These are phyloP conservation scores for Entomortierella beljakovae DNA, from an alignment of 192 early-diverging fungal species.

Conservation along the genomic window DNA sequence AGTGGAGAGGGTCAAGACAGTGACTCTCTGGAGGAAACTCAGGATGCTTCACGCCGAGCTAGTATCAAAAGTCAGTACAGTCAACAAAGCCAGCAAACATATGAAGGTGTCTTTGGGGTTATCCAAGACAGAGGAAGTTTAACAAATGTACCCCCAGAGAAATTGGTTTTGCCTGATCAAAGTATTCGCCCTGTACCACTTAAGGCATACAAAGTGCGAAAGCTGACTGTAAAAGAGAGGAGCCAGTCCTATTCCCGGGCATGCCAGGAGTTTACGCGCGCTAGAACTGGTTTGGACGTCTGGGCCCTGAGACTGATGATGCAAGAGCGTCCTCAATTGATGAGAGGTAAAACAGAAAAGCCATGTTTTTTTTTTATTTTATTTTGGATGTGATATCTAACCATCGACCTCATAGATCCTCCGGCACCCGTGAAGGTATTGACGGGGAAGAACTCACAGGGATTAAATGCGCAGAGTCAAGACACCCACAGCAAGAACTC, in stretches of 20 bases:
- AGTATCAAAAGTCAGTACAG: conserved; percentile 19
- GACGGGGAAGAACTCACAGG: conserved; percentile 15
- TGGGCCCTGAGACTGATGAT: conserved; percentile 43
- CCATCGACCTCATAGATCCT: conserved; percentile 21
- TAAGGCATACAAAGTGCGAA: conserved; percentile 36
- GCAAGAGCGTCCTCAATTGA: conserved; percentile 41
- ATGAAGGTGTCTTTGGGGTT: conserved; percentile 26
- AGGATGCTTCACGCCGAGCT: conserved; percentile 8
- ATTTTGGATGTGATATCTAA: too few relatives aligned
- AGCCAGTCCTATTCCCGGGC: conserved; percentile 28
- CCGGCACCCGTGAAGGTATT: conserved; percentile 37
- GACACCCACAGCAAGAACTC: conserved; percentile 7
- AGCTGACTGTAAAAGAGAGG: conserved; percentile 26
- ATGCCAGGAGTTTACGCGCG: conserved; percentile 34
- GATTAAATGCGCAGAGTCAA: not conserved
- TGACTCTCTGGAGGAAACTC: not conserved
- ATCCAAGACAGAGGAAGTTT: conserved; percentile 18
- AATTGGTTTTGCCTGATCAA: conserved; percentile 37
- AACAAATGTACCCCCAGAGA: conserved; percentile 11
- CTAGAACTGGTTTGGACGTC: conserved; percentile 33
- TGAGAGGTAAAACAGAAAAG: conserved; percentile 26
- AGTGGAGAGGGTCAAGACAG: conserved; percentile 6
- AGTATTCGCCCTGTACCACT: conserved; percentile 35
- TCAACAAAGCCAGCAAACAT: conserved; percentile 5
- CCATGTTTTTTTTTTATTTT: not conserved